phyloP scores from a whole-genome alignment of 106 monocot genomes.

The Acorus gramineus region DNA sequence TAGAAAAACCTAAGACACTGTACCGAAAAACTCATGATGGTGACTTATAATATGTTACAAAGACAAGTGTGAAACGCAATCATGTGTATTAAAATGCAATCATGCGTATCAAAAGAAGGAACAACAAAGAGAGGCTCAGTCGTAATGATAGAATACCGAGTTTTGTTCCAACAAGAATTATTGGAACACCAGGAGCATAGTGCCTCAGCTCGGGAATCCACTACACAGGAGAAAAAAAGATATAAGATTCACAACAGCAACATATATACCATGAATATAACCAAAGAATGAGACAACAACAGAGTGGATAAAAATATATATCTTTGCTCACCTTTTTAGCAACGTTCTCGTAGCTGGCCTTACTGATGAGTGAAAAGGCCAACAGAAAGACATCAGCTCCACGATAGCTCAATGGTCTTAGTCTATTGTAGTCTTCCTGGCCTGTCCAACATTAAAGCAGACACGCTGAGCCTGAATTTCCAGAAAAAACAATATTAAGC shows the following conservation, averaged over 20 bases:
- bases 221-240: conserved; percentile 16
- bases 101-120: too few species aligned
- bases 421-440: conserved; percentile 71
- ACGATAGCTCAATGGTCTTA: conserved; percentile 68
- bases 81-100: too few species aligned
- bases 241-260: background rate
- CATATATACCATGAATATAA: background rate
- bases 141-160: conserved; percentile 23
- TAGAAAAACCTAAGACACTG: too few species aligned
- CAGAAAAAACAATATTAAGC: background rate
- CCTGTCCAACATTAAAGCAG: conserved; percentile 20
- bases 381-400: conserved; percentile 68
- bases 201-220: conserved; percentile 74
- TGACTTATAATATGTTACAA: too few species aligned
- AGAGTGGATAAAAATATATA: background rate
- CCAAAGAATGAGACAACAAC: background rate
- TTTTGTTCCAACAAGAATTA: conserved; percentile 73
- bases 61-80: too few species aligned
- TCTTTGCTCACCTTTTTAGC: conserved; percentile 37
- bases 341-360: conserved; percentile 75
- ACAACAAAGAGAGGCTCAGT: too few species aligned
- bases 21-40: too few species aligned
- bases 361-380: conserved; percentile 67
- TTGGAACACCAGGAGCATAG: conserved; percentile 65
- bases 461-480: too few species aligned